Evolutionary conservation across 2,329 filamentous ascomycete genomes (phyloP).

Genomic region (Aaosphaeria pasadenensis): DNA sequence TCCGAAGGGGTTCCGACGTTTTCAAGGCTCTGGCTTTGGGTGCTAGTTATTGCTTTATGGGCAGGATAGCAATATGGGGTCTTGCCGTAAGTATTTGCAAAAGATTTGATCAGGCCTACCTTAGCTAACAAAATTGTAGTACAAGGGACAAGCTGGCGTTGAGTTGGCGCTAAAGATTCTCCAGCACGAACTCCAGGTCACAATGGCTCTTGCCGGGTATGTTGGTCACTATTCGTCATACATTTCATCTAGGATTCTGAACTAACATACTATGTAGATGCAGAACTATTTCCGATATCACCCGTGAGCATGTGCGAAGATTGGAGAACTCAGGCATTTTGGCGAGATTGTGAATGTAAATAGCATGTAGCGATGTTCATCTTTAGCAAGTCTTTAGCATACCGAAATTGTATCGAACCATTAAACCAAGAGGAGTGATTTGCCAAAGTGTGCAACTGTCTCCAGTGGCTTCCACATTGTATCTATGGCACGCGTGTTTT

Average conservation of each 20-base stretch:
- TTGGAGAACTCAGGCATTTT: conserved; percentile 3
- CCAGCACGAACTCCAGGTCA: conserved; percentile 35
- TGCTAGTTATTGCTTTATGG: conserved; percentile 11
- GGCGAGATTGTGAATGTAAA: not conserved
- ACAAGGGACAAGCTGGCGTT: conserved; percentile 12
- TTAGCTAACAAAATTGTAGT: not conserved
- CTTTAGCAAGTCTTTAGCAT: too few species aligned
- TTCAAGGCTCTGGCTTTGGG: conserved; percentile 15
- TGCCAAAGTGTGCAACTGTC: not conserved
- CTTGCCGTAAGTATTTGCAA: conserved; percentile 1
- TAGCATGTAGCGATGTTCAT: too few species aligned
- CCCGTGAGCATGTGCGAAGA: conserved; percentile 3
- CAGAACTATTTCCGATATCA: conserved; percentile 3
- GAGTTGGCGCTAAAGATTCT: conserved; percentile 10
- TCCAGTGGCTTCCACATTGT: not conserved
- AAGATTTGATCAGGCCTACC: too few species aligned
- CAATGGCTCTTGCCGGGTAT: conserved; percentile 40
- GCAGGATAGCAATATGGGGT: conserved; percentile 8
- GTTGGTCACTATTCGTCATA: too few species aligned
- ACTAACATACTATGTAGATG: conserved; percentile 2
- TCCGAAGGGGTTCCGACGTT: conserved; percentile 16
- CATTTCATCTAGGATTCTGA: not conserved
- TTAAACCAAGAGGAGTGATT: too few species aligned
- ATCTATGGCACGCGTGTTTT: not conserved
- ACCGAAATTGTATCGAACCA: too few species aligned